Percentiles rank a stretch among this genome's conserved stretches.
Evolutionary conservation across 345 rosid species (phyloP).

Genomic region (Salix udensis): DNA sequence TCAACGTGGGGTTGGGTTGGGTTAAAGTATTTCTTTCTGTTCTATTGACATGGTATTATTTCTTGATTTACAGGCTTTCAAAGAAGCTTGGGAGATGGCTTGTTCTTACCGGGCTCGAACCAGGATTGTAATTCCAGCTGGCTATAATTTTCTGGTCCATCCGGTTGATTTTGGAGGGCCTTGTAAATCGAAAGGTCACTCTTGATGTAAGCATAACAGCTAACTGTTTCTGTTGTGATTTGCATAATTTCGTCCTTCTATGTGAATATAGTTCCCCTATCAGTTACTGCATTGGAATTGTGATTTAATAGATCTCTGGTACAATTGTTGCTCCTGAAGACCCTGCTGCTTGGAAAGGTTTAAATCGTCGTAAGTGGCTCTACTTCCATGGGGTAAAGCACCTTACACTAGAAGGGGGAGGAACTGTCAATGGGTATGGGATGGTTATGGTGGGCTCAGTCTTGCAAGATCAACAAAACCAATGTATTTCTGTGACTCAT

Average conservation of each 20-base stretch:
- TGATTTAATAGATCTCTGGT: conserved; percentile 59
- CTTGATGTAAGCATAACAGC: conserved; percentile 40
- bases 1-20: no score
- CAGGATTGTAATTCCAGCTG: conserved; percentile 51
- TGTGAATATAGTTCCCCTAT: neutral
- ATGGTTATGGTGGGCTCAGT: conserved; percentile 70
- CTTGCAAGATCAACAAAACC: conserved; percentile 63
- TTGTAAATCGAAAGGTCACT: conserved; percentile 75
- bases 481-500: conserved; percentile 34
- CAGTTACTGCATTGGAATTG: conserved; percentile 8
- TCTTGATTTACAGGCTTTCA: conserved; percentile 50
- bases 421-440: conserved; percentile 88
- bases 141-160: conserved; percentile 46
- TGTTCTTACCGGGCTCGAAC: conserved; percentile 56
- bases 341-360: conserved; percentile 70
- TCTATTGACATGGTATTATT: neutral
- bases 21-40: no score
- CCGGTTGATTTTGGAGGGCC: conserved; percentile 71
- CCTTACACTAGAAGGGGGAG: conserved; percentile 71
- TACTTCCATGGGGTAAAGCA: conserved; percentile 71
- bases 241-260: neutral
- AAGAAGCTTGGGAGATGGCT: conserved; percentile 62
- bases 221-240: neutral
- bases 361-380: conserved; percentile 69
- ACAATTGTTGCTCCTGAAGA: conserved; percentile 69